Conservation (phyloP, 768 basidiomycete species). For the Tricholoma saponaceum region DNA sequence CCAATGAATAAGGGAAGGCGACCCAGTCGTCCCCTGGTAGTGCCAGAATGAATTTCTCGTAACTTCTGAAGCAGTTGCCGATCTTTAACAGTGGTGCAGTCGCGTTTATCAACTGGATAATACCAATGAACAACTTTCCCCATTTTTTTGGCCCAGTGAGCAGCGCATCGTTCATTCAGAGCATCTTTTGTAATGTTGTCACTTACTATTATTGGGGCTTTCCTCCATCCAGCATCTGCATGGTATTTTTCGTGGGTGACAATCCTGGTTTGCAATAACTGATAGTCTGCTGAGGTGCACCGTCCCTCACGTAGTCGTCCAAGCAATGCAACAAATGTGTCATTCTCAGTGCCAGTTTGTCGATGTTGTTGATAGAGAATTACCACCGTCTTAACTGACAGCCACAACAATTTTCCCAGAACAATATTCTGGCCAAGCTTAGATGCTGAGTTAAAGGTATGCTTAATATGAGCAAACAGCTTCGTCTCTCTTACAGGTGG, state of each 20-base stretch:
- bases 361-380: not conserved
- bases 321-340: not conserved
- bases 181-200: conserved; percentile 8
- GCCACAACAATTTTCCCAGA: not conserved
- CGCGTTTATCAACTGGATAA: conserved; percentile 5
- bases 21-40: not conserved
- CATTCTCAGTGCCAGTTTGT: not conserved
- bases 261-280: not conserved
- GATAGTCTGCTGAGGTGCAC: not conserved
- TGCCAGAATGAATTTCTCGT: not conserved
- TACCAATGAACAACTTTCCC: conserved; percentile 7
- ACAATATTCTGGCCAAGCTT: not conserved
- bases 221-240: not conserved
- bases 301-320: not conserved
- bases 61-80: not conserved
- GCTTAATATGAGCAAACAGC: not conserved
- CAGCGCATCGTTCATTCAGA: not conserved
- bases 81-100: not conserved
- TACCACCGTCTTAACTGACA: not conserved
- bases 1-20: not conserved
- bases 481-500: not conserved
- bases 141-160: not conserved
- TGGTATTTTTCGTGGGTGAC: not conserved
- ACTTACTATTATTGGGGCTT: conserved; percentile 3
- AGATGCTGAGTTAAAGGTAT: not conserved